These are phyloP conservation scores for Aspergillus latus DNA, from an alignment of 2,329 filamentous ascomycete species.

Conservation along the genomic window DNA sequence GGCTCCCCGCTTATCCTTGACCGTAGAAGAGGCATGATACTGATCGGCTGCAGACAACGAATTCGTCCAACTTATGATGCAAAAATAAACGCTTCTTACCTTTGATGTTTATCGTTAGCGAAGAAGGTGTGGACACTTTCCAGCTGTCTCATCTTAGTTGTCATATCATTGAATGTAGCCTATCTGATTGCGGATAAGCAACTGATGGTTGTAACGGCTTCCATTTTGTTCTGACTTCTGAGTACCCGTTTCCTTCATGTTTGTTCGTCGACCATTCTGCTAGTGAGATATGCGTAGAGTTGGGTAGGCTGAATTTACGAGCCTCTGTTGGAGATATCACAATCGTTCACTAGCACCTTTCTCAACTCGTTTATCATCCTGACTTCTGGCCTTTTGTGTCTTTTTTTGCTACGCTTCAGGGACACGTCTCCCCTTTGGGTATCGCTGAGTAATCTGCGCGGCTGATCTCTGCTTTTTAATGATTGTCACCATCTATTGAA, in stretches of 20 bases:
- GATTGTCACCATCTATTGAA: no score
- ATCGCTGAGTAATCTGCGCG: no score
- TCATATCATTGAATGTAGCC: conserved; percentile 31
- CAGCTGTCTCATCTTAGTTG: conserved; percentile 25
- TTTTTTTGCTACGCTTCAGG: not conserved
- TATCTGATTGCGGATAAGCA: conserved; percentile 25
- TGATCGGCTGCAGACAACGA: conserved; percentile 67
- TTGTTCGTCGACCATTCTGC: not conserved
- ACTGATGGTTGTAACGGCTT: conserved; percentile 16
- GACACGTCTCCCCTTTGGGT: no score
- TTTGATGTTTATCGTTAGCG: conserved; percentile 32
- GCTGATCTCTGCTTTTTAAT: no score
- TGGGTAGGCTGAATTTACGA: not conserved
- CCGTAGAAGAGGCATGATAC: not conserved
- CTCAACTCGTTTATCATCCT: not conserved
- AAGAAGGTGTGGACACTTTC: conserved; percentile 28
- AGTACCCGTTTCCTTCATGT: conserved; percentile 5
- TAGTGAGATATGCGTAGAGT: not conserved
- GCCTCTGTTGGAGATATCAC: not conserved
- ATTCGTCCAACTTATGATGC: conserved; percentile 94
- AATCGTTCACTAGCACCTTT: not conserved
- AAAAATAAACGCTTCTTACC: conserved; percentile 64
- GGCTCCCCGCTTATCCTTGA: not conserved
- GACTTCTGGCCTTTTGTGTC: not conserved
- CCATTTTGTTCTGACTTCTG: conserved; percentile 10